Conservation (phyloP, 1,284 basidiomycete genomes). For the Phellopilus nigrolimitatus region DNA sequence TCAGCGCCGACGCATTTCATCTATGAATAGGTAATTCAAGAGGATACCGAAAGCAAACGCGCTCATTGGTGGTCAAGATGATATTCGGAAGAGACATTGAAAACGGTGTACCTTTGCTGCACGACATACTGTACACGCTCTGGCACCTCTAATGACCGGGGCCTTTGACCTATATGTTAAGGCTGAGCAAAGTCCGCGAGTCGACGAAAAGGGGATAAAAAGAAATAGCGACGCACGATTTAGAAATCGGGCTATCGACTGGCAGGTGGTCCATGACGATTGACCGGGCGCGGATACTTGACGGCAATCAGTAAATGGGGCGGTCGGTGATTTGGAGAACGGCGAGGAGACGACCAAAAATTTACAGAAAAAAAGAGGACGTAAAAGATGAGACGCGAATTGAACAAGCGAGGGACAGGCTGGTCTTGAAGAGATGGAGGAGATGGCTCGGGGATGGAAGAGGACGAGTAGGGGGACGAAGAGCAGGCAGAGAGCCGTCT, state of each 20-base stretch:
- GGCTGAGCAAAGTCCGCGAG: constrained; percentile 54
- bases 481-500: constrained; percentile 77
- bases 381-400: neutral
- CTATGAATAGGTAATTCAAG: constrained; percentile 34
- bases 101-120: constrained; percentile 60
- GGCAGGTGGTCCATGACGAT: constrained; percentile 39
- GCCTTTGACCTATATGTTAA: constrained; percentile 63
- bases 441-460: constrained; percentile 75
- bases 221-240: constrained; percentile 76
- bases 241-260: constrained; percentile 40
- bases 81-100: constrained; percentile 21
- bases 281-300: constrained; percentile 8
- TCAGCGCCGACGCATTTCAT: constrained; percentile 87
- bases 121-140: constrained; percentile 78
- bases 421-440: constrained; percentile 21
- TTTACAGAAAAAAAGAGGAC: constrained; percentile 41
- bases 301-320: constrained; percentile 10
- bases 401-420: neutral
- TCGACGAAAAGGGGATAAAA: constrained; percentile 63
- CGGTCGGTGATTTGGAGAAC: constrained; percentile 1
- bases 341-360: constrained; percentile 15
- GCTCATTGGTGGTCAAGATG: constrained; percentile 12
- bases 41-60: neutral
- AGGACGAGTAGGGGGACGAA: constrained; percentile 58
- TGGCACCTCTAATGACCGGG: constrained; percentile 64